phyloP scores from a whole-genome alignment of 768 basidiomycete species.

The Phlegmacium glaucopus region DNA sequence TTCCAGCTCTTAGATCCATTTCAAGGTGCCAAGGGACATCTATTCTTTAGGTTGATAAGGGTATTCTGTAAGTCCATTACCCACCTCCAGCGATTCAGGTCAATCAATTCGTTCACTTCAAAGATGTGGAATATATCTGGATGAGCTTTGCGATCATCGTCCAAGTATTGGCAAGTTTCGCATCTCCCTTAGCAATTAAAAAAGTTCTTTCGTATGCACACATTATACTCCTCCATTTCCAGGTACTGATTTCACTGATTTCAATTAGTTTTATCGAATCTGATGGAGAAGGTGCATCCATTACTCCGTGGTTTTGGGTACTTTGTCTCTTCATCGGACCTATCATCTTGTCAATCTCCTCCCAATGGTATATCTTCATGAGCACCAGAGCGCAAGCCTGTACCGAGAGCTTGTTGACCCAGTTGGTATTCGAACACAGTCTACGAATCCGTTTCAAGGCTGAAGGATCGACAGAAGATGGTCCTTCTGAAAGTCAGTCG shows the following conservation, averaged over 20 bases:
- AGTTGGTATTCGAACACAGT: conserved; percentile 41
- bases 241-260: background rate
- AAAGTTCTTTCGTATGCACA: conserved; percentile 34
- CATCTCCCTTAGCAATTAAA: conserved; percentile 40
- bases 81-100: background rate
- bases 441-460: conserved; percentile 64
- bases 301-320: conserved; percentile 70
- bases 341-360: conserved; percentile 37
- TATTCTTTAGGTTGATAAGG: conserved; percentile 44
- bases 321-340: conserved; percentile 48
- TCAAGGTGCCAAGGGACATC: conserved; percentile 36
- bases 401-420: conserved; percentile 40
- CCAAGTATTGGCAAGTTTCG: conserved; percentile 27
- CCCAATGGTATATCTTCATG: conserved; percentile 56
- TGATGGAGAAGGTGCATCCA: conserved; percentile 41
- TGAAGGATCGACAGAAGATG: conserved; percentile 17
- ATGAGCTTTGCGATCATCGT: conserved; percentile 26
- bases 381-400: conserved; percentile 38
- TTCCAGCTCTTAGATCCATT: conserved; percentile 37
- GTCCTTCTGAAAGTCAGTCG: conserved; percentile 1
- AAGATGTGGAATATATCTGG: conserved; percentile 24
- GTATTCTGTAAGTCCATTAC: conserved; percentile 25
- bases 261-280: conserved; percentile 52
- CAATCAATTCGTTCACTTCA: background rate
- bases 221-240: background rate